Evolutionary conservation across 768 basidiomycete genomes (phyloP).

Genomic region (Russula sp.): DNA sequence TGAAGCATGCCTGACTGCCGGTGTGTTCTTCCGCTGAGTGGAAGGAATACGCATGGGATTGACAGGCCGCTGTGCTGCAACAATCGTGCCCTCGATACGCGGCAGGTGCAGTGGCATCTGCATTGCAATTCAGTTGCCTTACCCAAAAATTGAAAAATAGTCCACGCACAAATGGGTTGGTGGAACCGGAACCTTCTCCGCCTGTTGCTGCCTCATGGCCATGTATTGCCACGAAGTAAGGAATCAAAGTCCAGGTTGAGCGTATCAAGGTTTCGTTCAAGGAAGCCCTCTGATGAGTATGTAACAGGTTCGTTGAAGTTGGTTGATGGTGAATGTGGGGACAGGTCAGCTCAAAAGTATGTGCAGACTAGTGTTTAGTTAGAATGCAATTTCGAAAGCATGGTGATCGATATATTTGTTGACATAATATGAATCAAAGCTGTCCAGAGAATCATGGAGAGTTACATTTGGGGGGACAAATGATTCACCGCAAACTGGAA

Average conservation of each 20-base stretch:
- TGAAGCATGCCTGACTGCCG: constrained; percentile 57
- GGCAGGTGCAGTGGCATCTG: constrained; percentile 94
- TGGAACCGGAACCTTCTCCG: constrained; percentile 67
- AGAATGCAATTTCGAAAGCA: background rate
- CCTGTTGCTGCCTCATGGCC: constrained; percentile 36
- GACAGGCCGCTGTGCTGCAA: constrained; percentile 86
- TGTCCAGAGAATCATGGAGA: background rate
- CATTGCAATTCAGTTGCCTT: constrained; percentile 89
- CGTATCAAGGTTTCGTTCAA: constrained; percentile 82
- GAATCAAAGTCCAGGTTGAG: constrained; percentile 92
- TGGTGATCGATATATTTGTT: background rate
- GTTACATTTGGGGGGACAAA: background rate
- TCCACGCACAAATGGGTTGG: constrained; percentile 93
- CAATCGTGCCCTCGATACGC: constrained; percentile 90
- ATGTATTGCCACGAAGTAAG: constrained; percentile 61
- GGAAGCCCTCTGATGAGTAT: constrained; percentile 86
- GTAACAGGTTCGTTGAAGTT: constrained; percentile 89
- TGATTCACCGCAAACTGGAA: background rate
- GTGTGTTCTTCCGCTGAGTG: constrained; percentile 74
- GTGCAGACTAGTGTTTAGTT: no score
- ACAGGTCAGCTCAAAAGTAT: no score
- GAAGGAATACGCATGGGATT: constrained; percentile 97
- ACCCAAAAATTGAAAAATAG: constrained; percentile 77
- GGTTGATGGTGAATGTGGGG: constrained; percentile 86
- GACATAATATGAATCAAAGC: background rate